These are phyloP conservation scores for Dendrothele bispora DNA, from an alignment of 768 basidiomycete species.

Conservation along the genomic window DNA sequence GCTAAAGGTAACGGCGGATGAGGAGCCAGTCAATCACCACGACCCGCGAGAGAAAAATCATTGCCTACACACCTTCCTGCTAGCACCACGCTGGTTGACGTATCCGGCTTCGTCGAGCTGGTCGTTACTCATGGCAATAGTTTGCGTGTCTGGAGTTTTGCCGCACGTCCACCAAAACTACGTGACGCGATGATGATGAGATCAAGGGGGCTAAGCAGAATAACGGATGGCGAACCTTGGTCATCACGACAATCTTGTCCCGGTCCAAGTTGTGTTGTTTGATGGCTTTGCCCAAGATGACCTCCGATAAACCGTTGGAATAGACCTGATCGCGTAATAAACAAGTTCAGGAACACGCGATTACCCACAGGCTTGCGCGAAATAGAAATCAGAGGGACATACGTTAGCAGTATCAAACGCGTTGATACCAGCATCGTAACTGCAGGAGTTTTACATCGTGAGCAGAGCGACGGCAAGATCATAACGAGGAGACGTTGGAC, in stretches of 20 bases:
- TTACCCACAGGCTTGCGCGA: too few species aligned
- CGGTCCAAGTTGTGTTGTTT: conserved; percentile 44
- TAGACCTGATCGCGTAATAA: conserved; percentile 33
- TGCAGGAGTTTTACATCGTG: conserved; percentile 8
- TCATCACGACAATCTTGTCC: conserved; percentile 53
- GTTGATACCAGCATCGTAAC: conserved; percentile 34
- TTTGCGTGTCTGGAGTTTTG: conserved; percentile 6
- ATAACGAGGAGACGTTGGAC: too few species aligned
- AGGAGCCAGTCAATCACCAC: conserved; percentile 12
- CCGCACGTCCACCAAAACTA: too few species aligned
- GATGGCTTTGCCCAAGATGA: conserved; percentile 49
- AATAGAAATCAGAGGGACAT: not conserved
- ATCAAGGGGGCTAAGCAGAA: not conserved
- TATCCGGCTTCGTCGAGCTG: conserved; percentile 43
- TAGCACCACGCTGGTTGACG: conserved; percentile 52
- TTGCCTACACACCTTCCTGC: conserved; percentile 43
- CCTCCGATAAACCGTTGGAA: conserved; percentile 43
- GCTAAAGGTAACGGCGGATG: too few species aligned
- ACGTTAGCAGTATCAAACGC: conserved; percentile 28
- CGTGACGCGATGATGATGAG: not conserved
- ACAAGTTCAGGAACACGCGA: conserved; percentile 18
- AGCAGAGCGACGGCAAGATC: not conserved
- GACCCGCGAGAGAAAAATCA: not conserved
- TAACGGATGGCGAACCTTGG: conserved; percentile 32
- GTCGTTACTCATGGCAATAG: not conserved